Percentiles rank a stretch among this genome's conserved stretches.
phyloP scores from a whole-genome alignment of 2,329 filamentous ascomycete species.

The Trichoderma arundinaceum region DNA sequence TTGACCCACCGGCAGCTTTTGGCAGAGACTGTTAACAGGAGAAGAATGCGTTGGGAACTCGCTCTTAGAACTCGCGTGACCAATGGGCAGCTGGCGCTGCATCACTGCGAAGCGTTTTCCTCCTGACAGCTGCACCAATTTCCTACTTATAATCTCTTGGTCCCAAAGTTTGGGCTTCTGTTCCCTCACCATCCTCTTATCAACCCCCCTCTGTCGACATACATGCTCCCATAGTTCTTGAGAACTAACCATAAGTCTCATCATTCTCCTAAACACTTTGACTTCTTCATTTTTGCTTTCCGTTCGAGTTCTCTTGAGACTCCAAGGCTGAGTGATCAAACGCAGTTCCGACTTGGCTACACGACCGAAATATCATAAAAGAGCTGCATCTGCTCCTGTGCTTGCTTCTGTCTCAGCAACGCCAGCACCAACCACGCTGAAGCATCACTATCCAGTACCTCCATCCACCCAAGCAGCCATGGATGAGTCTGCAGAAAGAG shows the following conservation, averaged over 20 bases:
- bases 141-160: slow-evolving; percentile 23
- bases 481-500: slow-evolving; percentile 11
- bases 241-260: background rate
- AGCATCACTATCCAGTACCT: slow-evolving; percentile 33
- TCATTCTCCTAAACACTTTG: background rate
- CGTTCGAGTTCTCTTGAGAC: background rate
- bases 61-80: slow-evolving; percentile 20
- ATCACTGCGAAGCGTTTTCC: slow-evolving; percentile 25
- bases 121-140: slow-evolving; percentile 1
- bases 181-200: slow-evolving; percentile 2
- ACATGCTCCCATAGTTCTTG: background rate
- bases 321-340: background rate
- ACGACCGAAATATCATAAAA: slow-evolving; percentile 47
- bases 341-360: background rate
- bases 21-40: slow-evolving; percentile 6
- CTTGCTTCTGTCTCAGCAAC: slow-evolving; percentile 42
- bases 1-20: background rate
- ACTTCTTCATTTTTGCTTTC: background rate
- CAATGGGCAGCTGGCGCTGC: slow-evolving; percentile 16
- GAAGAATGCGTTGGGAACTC: slow-evolving; percentile 9
- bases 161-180: slow-evolving; percentile 20
- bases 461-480: slow-evolving; percentile 33
- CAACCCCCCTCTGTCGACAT: background rate
- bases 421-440: slow-evolving; percentile 6
- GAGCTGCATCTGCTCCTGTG: slow-evolving; percentile 57